Percentiles rank a stretch among this genome's conserved stretches.
phyloP scores from a whole-genome alignment of 345 rosid genomes.

The Hypericum perforatum region DNA sequence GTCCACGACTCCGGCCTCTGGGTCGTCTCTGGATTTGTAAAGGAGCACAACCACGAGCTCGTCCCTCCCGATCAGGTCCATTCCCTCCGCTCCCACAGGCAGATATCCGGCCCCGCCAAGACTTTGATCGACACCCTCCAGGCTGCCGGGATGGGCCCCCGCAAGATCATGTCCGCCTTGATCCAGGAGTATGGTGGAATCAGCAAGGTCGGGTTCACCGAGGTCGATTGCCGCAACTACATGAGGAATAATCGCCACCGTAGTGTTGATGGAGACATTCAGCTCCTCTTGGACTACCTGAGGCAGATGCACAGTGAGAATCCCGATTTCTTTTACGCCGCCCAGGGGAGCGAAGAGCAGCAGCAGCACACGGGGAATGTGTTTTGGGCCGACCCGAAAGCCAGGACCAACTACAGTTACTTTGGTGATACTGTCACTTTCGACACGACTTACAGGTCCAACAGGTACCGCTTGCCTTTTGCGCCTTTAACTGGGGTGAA shows the following conservation, averaged over 20 bases:
- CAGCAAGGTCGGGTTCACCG: slow-evolving; percentile 42
- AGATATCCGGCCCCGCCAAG: slow-evolving; percentile 38
- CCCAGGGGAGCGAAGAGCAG: slow-evolving; percentile 30
- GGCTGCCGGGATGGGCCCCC: slow-evolving; percentile 47
- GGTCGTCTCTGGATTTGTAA: slow-evolving; percentile 27
- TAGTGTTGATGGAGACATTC: slow-evolving; percentile 30
- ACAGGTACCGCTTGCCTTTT: slow-evolving; percentile 34
- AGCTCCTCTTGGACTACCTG: slow-evolving; percentile 30
- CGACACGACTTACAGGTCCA: slow-evolving; percentile 30
- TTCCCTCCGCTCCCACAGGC: slow-evolving; percentile 41
- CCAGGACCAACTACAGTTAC: slow-evolving; percentile 25
- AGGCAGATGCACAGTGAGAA: slow-evolving; percentile 30
- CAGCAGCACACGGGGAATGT: slow-evolving; percentile 30
- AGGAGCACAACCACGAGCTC: slow-evolving; percentile 40
- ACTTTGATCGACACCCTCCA: slow-evolving; percentile 44
- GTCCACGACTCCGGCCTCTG: slow-evolving; percentile 34
- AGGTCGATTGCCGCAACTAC: slow-evolving; percentile 45
- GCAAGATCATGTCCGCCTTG: slow-evolving; percentile 40
- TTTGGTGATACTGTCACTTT: slow-evolving; percentile 39
- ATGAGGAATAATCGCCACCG: slow-evolving; percentile 37
- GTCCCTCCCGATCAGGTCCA: slow-evolving; percentile 46
- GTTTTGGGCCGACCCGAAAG: slow-evolving; percentile 37
- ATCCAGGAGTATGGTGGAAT: slow-evolving; percentile 42
- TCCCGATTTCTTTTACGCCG: slow-evolving; percentile 31
- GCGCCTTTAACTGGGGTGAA: slow-evolving; percentile 39